Base-by-base conservation (phyloP, 306 rosid species). In the Lablab purpureus region DNA sequence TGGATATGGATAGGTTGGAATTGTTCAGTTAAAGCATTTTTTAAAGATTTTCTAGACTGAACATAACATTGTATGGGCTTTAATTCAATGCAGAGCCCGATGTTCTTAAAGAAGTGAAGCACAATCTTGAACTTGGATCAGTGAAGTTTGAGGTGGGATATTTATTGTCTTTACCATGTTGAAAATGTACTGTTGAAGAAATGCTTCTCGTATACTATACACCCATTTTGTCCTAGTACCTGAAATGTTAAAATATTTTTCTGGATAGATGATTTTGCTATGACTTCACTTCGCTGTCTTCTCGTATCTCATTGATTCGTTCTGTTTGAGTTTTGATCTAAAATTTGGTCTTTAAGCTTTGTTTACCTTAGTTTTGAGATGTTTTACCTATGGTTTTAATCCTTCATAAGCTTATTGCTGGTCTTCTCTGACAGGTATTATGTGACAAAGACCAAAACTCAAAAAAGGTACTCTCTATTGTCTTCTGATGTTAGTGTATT, bases 51-150 rank as follows among this genome's bases (percentile, higher is more conserved):
- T 52, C 25, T 56, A 52, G 30, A 62, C n/a, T 22, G 55, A 74
- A 50, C 18, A 12, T 64, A 34, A 64, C 69, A 64, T 78, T 70
- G 75, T 59, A 64, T 69, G 68, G 19, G 22, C 41, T 83, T 71
- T 34, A 67, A 80, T 72, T 83, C 63, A 50, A 63, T 85, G 79
- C 92, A 94, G 99, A 94, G 86, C 97, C 97, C 73, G 99, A 92
- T 88, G 94, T 94, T 86, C 88, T 88, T 80, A 92, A 83, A 88
- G 99, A 95, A 88, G 99, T 95, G 79, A 95, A 90, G 87, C 97
- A 91, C 88, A 92, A 92, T 86, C 89, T 95, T 84, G 97, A 92
- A 80, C 89, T 95, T 62, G 99, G 99, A 84, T 86, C 97, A 34
- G 97, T 91, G 75, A 95, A 95, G 83, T 95, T 92, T 89, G 97